A percentile compares a stretch with the other conserved stretches of the same genome.
phyloP scores from a whole-genome alignment of 2,329 filamentous ascomycete genomes.

The Coniochaeta ligniaria region DNA sequence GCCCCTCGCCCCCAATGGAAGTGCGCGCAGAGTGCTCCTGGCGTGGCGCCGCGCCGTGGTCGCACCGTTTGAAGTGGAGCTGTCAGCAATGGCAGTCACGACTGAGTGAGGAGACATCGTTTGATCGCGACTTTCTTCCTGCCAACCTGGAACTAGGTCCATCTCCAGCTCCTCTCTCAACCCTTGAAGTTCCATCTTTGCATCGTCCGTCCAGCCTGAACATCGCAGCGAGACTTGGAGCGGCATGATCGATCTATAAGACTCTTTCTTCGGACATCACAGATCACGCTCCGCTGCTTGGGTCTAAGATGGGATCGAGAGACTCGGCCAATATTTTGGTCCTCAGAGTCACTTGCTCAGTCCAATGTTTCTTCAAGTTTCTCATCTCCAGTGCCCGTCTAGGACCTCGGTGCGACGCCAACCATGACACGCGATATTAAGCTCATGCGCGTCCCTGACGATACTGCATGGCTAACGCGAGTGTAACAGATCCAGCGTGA shows the following conservation, averaged over 20 bases:
- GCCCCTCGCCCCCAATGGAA: no score
- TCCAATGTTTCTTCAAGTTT: conserved; percentile 1
- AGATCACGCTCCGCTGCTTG: background rate
- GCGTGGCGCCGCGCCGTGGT: no score
- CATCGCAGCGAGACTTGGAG: background rate
- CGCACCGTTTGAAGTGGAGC: no score
- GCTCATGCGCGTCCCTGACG: background rate
- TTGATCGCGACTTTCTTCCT: background rate
- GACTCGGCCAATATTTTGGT: background rate
- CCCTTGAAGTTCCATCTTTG: no score
- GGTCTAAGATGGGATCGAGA: background rate
- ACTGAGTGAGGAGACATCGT: no score
- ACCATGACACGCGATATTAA: background rate
- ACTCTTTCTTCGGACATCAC: background rate
- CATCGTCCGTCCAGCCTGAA: background rate
- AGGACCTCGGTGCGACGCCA: background rate
- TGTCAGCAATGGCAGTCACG: background rate
- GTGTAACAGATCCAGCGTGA: background rate
- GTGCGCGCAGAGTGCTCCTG: no score
- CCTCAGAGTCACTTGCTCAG: background rate
- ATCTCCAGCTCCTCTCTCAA: background rate
- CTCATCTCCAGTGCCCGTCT: background rate
- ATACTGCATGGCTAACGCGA: background rate
- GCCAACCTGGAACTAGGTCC: background rate
- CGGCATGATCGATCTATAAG: background rate